Evolutionary conservation across 345 rosid species (phyloP).

Genomic region (Eucalyptus rudis): DNA sequence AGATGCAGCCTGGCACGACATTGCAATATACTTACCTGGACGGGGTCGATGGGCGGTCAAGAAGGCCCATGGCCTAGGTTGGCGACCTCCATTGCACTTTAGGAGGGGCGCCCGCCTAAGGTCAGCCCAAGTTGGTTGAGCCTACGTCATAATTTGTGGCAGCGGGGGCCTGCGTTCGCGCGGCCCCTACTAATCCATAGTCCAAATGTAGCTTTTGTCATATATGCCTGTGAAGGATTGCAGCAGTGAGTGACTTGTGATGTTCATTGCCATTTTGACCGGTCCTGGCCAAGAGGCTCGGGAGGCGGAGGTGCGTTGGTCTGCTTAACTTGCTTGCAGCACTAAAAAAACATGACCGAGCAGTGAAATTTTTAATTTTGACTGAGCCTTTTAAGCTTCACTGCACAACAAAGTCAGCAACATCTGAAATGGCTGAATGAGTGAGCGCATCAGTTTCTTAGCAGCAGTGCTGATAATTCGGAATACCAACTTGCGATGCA

Average conservation of each 20-base stretch:
- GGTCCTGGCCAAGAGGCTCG: background rate
- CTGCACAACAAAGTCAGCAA: background rate
- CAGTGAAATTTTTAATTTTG: too few relatives aligned
- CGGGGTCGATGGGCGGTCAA: background rate
- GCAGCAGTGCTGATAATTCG: background rate
- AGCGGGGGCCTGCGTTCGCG: background rate
- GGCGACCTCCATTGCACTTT: background rate
- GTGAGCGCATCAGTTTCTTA: background rate
- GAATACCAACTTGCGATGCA: background rate
- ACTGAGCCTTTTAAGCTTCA: too few relatives aligned
- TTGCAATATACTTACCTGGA: background rate
- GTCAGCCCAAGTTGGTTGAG: background rate
- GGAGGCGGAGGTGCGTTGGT: rapidly evolving
- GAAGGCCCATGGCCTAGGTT: background rate
- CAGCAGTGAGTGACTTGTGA: background rate
- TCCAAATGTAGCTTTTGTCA: rapidly evolving
- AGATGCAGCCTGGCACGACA: background rate
- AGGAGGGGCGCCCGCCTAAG: background rate
- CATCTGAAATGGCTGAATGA: background rate
- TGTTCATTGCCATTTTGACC: rapidly evolving
- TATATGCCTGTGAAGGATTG: background rate
- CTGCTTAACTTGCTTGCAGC: background rate
- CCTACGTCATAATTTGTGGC: background rate
- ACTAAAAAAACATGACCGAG: too few relatives aligned
- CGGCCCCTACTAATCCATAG: background rate